Percentiles rank a stretch among this genome's conserved stretches.
phyloP scores from a whole-genome alignment of 2,329 filamentous ascomycete species.

The Colletotrichum orchidophilum region DNA sequence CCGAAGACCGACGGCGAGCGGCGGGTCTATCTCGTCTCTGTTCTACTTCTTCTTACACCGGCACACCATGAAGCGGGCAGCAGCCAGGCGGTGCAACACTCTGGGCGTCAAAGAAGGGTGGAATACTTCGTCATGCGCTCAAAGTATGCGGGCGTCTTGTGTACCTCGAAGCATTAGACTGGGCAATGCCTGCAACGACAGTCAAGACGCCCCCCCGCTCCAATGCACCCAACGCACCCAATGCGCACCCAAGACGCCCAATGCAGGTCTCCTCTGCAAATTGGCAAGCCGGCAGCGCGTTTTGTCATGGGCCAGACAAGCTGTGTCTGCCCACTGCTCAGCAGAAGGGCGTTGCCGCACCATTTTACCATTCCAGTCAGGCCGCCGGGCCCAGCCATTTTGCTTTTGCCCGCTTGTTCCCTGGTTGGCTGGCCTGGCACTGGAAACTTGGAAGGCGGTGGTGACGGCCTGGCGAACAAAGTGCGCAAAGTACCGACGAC shows the following conservation, averaged over 20 bases:
- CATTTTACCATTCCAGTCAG: slow-evolving; percentile 31
- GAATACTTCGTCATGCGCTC: slow-evolving; percentile 27
- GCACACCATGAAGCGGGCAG: neutral
- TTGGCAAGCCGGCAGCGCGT: slow-evolving; percentile 17
- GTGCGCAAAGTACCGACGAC: slow-evolving; percentile 32
- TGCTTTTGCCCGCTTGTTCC: slow-evolving; percentile 34
- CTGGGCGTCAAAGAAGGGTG: slow-evolving; percentile 20
- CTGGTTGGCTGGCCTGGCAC: slow-evolving; percentile 18
- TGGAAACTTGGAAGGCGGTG: slow-evolving; percentile 22
- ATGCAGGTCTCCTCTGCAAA: slow-evolving; percentile 24
- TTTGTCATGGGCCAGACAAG: slow-evolving; percentile 14
- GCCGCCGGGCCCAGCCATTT: slow-evolving; percentile 29
- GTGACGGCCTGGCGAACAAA: slow-evolving; percentile 23
- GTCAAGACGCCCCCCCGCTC: slow-evolving; percentile 13
- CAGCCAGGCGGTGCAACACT: slow-evolving; percentile 19
- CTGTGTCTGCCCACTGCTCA: slow-evolving; percentile 4
- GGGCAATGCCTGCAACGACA: slow-evolving; percentile 26
- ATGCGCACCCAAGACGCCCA: slow-evolving; percentile 21
- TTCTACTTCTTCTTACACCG: neutral
- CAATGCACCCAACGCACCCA: slow-evolving; percentile 7
- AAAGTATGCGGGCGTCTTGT: slow-evolving; percentile 14
- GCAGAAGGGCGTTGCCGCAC: slow-evolving; percentile 26
- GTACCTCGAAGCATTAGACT: slow-evolving; percentile 21
- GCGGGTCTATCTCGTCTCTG: neutral
- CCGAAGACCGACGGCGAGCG: neutral